These are phyloP conservation scores for Cardamine resedifolia DNA, from an alignment of 345 rosid species.

Conservation along the genomic window DNA sequence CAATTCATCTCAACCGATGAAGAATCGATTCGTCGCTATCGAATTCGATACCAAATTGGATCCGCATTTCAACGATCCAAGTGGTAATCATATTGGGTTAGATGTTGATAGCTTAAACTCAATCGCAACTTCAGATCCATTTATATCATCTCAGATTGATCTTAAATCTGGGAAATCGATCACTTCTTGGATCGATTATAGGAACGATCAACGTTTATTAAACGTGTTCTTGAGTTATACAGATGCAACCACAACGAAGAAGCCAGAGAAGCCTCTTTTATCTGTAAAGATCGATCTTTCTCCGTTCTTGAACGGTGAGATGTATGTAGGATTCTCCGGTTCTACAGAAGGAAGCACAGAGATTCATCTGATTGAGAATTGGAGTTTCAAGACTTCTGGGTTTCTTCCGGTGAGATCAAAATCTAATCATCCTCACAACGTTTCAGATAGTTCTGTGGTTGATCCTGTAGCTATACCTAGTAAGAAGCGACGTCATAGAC, in stretches of 20 bases:
- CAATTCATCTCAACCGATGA: constrained; percentile 66
- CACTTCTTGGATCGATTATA: constrained; percentile 87
- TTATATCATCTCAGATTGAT: constrained; percentile 46
- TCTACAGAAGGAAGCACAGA: constrained; percentile 97
- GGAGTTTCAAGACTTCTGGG: constrained; percentile 77
- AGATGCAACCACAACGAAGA: constrained; percentile 35
- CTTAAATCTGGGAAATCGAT: constrained; percentile 72
- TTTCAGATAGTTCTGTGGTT: constrained; percentile 61
- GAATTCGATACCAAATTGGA: constrained; percentile 84
- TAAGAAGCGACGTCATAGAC: constrained; percentile 15
- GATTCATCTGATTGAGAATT: constrained; percentile 65
- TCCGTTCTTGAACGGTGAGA: constrained; percentile 49
- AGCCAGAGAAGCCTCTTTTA: constrained; percentile 61
- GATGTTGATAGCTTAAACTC: constrained; percentile 75
- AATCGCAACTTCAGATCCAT: constrained; percentile 60
- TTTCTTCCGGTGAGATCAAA: constrained; percentile 57
- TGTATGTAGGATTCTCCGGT: constrained; percentile 85
- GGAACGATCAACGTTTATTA: constrained; percentile 59
- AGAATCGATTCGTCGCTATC: constrained; percentile 76
- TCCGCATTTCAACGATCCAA: constrained; percentile 62
- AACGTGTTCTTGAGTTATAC: constrained; percentile 69
- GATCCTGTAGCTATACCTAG: constrained; percentile 44
- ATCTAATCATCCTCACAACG: constrained; percentile 63
- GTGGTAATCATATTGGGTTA: constrained; percentile 69
- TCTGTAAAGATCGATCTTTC: constrained; percentile 65